phyloP scores from a whole-genome alignment of 768 basidiomycete genomes.

The Tylopilus vinaceipallidus region DNA sequence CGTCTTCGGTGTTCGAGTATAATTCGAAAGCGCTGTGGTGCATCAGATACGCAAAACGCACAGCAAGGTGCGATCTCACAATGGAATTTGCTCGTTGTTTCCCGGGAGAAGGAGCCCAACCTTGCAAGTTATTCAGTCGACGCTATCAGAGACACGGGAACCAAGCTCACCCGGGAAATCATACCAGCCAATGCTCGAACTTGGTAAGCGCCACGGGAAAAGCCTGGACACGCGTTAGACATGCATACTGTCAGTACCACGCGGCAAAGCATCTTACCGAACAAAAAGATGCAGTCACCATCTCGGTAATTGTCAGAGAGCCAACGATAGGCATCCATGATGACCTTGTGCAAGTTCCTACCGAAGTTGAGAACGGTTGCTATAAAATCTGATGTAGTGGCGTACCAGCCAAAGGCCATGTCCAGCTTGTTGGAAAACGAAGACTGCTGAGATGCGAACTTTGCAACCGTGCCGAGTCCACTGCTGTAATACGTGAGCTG shows the following conservation, averaged over 20 bases:
- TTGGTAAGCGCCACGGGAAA: conserved; percentile 50
- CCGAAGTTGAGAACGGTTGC: not conserved
- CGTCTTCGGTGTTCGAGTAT: conserved; percentile 29
- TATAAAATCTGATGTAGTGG: not conserved
- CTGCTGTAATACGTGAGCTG: conserved; percentile 43
- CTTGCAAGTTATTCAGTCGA: conserved; percentile 6
- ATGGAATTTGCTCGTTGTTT: conserved; percentile 41
- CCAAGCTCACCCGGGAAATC: conserved; percentile 37
- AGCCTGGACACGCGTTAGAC: conserved; percentile 31
- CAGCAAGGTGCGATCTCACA: conserved; percentile 22
- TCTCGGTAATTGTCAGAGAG: conserved; percentile 34
- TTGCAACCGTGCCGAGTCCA: conserved; percentile 38
- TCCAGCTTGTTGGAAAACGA: conserved; percentile 31
- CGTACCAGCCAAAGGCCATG: conserved; percentile 37
- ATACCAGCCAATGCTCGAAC: conserved; percentile 35
- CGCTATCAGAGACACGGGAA: not conserved
- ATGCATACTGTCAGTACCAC: not conserved
- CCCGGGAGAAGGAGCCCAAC: conserved; percentile 40
- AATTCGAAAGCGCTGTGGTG: conserved; percentile 37
- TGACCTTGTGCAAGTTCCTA: conserved; percentile 19
- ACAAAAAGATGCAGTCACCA: too few relatives aligned
- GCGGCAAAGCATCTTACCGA: not conserved
- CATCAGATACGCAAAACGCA: not conserved
- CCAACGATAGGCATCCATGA: conserved; percentile 40
- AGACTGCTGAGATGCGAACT: conserved; percentile 18